These are phyloP conservation scores for Pythium periplocum DNA, from an alignment of 352 stramenopile genomes.

Conservation along the genomic window DNA sequence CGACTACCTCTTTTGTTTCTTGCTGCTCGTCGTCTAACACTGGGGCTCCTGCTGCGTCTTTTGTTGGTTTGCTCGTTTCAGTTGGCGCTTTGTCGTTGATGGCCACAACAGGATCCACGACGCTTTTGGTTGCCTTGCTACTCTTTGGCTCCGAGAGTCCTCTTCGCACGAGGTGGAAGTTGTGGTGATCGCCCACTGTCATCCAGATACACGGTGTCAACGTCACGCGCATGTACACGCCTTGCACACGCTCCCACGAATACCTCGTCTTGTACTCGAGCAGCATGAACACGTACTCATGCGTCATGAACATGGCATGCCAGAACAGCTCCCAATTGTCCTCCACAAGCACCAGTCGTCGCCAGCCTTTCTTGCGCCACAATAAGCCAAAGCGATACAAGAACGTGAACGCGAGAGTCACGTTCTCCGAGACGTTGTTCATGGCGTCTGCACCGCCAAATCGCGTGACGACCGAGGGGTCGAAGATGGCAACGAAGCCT, in stretches of 20 bases:
- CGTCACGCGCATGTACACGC: conserved; percentile 25
- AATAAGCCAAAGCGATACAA: conserved; percentile 24
- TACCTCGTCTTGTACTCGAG: conserved; percentile 13
- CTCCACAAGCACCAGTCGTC: conserved; percentile 11
- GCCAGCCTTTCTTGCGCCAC: conserved; percentile 5
- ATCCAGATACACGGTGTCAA: conserved; percentile 30
- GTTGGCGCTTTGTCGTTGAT: too few species aligned
- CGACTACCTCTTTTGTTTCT: too few species aligned
- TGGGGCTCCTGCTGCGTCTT: too few species aligned
- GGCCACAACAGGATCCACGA: too few species aligned
- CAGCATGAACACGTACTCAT: conserved; percentile 34
- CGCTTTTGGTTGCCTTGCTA: too few species aligned
- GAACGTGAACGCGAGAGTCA: conserved; percentile 28
- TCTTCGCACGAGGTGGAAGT: conserved; percentile 5
- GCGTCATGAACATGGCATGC: conserved; percentile 26
- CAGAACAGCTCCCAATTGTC: conserved; percentile 24
- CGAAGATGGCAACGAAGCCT: conserved; percentile 18
- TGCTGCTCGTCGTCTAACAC: too few species aligned
- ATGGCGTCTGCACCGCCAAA: conserved; percentile 5
- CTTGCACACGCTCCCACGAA: conserved; percentile 26
- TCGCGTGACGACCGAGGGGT: background rate
- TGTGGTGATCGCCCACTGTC: conserved; percentile 28
- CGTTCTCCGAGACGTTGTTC: conserved; percentile 21
- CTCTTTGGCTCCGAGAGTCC: too few species aligned
- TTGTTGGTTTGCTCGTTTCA: too few species aligned